Evolutionary conservation across 768 basidiomycete species (phyloP), one percentile per base, ranked within the genome.

Genomic region (Saitozyma sp.): DNA sequence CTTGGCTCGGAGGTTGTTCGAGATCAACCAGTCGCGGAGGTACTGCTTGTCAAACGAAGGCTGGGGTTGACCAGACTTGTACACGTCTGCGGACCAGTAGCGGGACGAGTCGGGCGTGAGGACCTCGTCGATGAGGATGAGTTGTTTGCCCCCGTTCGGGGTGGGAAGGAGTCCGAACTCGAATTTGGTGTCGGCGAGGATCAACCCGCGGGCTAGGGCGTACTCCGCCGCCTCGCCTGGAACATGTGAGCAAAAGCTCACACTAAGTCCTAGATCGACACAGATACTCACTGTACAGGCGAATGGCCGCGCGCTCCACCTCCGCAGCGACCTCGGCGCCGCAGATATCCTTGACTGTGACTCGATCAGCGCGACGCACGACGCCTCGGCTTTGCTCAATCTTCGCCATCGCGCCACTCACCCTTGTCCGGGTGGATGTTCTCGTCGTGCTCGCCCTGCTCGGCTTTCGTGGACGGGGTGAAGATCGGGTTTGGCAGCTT

Each of bases 141-240:
- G 83, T 39, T 67, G 67, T 63, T 79, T 83, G 69, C 76, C 76
- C 69, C 68, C 71, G 42, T 67, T 68, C 16, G 67, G 59, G 16
- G 78, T 58, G 14, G 79, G 82, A 53, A 92, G 73, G 50, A 97
- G 85, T 6, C 96, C 96, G 74, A 99, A 99, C 81, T 98, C 96
- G 79, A 98, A 97, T 78, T 99, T 99, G 46, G 94, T 98, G 79
- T 99, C 95, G 20, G 93, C 96, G 50, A 99, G 87, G 71, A 98
- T 96, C 61, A 98, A 83, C 16, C 92, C 94, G 6, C 86, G 84
- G 7, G 84, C 83, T 37, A 82, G 81, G 9, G 92, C 90, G 71
- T 91, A 86, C 37, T 82, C 84, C 0, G 91, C 86, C 2, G 93
- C 94, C 46, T 86, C 83, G 46, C 82, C 76, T 79, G 43, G 1